Base-by-base conservation (phyloP, 495 filamentous ascomycete species). In the Bacidia gigantensis region DNA sequence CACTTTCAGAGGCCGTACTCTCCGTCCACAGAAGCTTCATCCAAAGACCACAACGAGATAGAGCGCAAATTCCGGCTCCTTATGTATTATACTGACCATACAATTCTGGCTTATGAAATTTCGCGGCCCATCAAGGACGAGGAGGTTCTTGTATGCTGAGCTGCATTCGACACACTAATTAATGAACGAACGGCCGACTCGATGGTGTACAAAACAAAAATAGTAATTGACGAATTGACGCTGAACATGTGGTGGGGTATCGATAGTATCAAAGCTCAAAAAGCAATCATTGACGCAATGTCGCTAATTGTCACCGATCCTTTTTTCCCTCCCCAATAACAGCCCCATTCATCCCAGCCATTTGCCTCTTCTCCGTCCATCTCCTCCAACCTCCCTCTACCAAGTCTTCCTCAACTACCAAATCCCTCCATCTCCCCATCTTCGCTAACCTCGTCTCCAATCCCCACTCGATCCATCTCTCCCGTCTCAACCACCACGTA, bases 361-460 rank as follows among this genome's bases (percentile, higher is more conserved):
- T 22, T 44, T 26, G 51, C 54, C 62, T 71, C 64, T 69, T 74
- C 42, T 69, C 70, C 68, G 88, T 81, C 89, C 89, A 97, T 63
- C 83, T 81, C 67, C 84, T 86, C 92, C 92, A 97, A 22, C 92
- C 92, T 41, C 88, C 81, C 67, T 95, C 87, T 18, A 81, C 82
- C 57, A 95, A 64, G 67, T 97, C 93, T 67, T 96, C 89, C 70
- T 83, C 81, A 21, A 95, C 75, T 24, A 95, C 80, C 56, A 97
- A 67, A 69, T 98, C 92, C 49, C 92, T 72, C 22, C 92, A 61
- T 53, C 89, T 68, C 25, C 86, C 66, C 60, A 81, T 71, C 60
- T 77, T 71, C 2, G 78, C 75, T n/a, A 81, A 54, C n/a, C 76
- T 73, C 29, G 74, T 64, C 11, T 93, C 84, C 50, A 95, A 60